Base-by-base conservation (phyloP, 1,284 basidiomycete species). In the Porogramme epimiltina region DNA sequence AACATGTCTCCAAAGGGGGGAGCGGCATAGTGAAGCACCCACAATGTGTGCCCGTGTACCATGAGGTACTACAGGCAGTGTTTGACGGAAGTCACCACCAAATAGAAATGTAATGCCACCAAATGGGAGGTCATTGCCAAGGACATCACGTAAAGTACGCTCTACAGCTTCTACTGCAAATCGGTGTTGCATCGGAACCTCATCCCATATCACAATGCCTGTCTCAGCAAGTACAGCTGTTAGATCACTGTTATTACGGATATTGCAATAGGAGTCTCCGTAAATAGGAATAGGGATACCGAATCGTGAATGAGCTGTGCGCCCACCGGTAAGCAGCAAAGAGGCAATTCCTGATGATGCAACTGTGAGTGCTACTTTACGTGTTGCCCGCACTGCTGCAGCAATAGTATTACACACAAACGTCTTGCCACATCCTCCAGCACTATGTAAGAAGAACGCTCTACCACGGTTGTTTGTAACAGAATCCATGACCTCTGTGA, bases 371-470 rank as follows among this genome's bases (percentile, higher is more conserved):
- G 75, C 68, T 57, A 79, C 70, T 10, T 53, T 16, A 0, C 62
- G 62, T 24, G 64, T 51, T 13, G 54, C 46, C 20, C 65, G 60
- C 3, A 79, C 19, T 4, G 51, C 39, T 41, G 64, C 43, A 51
- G 70, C 68, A 39, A 81, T 51, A 0, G 73, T 69, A 9, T 73
- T 77, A 51, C 73, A 73, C 0, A 80, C 39, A 62, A 71, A 81
- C 0, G 77, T 82, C 53, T 82, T 83, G 2, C 78, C 78, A 52
- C 70, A 72, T 0, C 78, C 78, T 42, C 73, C 78, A 28, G 71
- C 63, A 43, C 78, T 75, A 51, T 78, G 61, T 10, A 82, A 49
- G 51, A 80, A 81, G 55, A 77, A 79, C 0, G 54, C 28, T 16
- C 58, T 47, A 0, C 73, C 72, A 5, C 38, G 1, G 4, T 63